These are phyloP conservation scores for Thuidium tamariscinum DNA, from an alignment of 225 moss, liverwort and hornwort genomes.

Conservation along the genomic window DNA sequence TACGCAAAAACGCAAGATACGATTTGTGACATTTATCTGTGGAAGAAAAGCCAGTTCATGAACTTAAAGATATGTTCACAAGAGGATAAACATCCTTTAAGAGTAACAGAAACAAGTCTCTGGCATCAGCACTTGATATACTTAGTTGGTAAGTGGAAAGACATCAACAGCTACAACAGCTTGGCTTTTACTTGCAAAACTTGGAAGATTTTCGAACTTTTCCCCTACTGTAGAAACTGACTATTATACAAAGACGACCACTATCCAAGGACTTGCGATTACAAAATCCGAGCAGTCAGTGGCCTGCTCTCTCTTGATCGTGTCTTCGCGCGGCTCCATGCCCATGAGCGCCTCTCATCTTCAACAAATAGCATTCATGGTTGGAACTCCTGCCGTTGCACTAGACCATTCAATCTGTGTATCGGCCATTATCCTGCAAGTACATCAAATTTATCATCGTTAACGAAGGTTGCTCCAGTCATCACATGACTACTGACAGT, in stretches of 20 bases:
- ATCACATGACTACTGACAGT: not conserved
- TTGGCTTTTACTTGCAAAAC: not conserved
- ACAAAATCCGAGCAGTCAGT: not conserved
- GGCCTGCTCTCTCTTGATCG: not conserved
- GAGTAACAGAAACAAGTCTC: not conserved
- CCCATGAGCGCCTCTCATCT: not conserved
- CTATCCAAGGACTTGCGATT: not conserved
- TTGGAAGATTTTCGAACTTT: not conserved
- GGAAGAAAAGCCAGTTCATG: not conserved
- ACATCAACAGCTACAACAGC: not conserved
- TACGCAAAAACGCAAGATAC: not conserved
- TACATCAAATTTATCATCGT: not conserved
- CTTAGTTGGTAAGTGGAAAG: not conserved
- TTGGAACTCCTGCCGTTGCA: not conserved
- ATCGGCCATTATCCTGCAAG: constrained; percentile 14
- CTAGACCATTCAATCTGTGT: constrained; percentile 11
- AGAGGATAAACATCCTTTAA: not conserved
- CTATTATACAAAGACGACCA: not conserved
- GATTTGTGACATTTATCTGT: not conserved
- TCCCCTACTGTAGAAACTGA: not conserved
- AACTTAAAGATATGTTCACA: not conserved
- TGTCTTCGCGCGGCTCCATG: not conserved
- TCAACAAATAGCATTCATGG: not conserved
- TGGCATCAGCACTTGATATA: not conserved
- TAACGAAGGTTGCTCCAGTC: not conserved